Conservation (phyloP, 148 eudicot genomes). For the Heliosperma pusillum region DNA sequence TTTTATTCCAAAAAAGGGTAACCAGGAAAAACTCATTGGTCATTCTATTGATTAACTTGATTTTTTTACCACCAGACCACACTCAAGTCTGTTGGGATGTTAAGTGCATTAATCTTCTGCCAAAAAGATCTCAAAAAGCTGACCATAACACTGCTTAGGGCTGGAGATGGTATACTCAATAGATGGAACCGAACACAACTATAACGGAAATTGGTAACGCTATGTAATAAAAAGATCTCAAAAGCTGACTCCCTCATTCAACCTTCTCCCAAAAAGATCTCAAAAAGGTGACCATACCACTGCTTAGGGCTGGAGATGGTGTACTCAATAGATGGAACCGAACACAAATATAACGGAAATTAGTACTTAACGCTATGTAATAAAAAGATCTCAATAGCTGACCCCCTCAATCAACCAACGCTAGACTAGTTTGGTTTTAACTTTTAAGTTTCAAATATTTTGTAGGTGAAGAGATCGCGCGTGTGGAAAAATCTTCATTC, state of each 20-base stretch:
- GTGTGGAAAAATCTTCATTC: too few species aligned
- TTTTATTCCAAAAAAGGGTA: too few species aligned
- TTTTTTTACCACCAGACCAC: too few species aligned
- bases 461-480: constrained; percentile 7
- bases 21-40: not conserved
- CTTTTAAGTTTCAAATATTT: not conserved
- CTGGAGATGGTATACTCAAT: not conserved
- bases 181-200: not conserved
- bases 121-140: too few species aligned
- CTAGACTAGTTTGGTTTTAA: not conserved
- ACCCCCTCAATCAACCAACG: not conserved
- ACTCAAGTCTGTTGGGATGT: too few species aligned
- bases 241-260: not conserved
- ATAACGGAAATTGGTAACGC: not conserved
- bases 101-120: too few species aligned
- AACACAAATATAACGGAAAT: not conserved
- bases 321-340: not conserved
- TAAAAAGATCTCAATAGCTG: not conserved
- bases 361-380: not conserved
- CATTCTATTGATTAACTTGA: not conserved
- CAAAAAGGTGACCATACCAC: not conserved
- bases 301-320: not conserved
- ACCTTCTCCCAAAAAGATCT: too few species aligned
- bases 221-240: not conserved
- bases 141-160: not conserved